Evolutionary conservation across 2,329 filamentous ascomycete genomes (phyloP), one percentile per base, ranked within the genome.

Genomic region (Sordariomycetes sp.): DNA sequence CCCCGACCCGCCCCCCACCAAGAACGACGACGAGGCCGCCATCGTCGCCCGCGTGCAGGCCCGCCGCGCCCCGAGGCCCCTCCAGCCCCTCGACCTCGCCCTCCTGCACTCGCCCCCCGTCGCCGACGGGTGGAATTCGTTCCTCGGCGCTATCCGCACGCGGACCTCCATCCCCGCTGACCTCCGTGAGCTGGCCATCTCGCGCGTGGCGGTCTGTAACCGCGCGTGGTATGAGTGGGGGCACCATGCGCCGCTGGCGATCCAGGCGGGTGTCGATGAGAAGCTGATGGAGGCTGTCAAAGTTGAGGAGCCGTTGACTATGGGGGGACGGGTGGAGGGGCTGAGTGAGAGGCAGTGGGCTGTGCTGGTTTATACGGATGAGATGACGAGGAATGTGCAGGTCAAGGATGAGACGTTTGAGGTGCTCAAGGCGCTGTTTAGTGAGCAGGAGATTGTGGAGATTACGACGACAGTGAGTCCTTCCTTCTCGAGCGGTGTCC

Each of bases 181-280:
- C 62, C 66, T 90, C 56, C 83, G 87, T 62, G 89, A 95, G 74
- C 75, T 91, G 20, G 85, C 87, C 62, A 91, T 95, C 63, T 89
- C 83, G 65, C 80, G 89, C 54, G 87, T 95, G 15, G 90, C 90
- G 13, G 84, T 86, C 17, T 79, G 89, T 64, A 95, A 95, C 70
- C 70, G 78, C 20, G 90, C 90, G 1, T 89, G 86, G 83, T 95
- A 90, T 69, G 90, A 95, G 69, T 95, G 88, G 89, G 79, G 74
- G 39, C 81, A 89, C 57, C 90, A 95, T 67, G 84, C 84, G 17
- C 89, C 89, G 1, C 75, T 92, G 15, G 78, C 79, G 4, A 72
- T 75, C 10, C 72, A 72, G 22, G 84, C 77, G 0, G 84, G 84
- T 5, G 76, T 89, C 5, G 69, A 72, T 20, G 70, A 76, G 35